Evolutionary conservation across 78 protist species (phyloP).

Genomic region (Chrysochromulina parva): DNA sequence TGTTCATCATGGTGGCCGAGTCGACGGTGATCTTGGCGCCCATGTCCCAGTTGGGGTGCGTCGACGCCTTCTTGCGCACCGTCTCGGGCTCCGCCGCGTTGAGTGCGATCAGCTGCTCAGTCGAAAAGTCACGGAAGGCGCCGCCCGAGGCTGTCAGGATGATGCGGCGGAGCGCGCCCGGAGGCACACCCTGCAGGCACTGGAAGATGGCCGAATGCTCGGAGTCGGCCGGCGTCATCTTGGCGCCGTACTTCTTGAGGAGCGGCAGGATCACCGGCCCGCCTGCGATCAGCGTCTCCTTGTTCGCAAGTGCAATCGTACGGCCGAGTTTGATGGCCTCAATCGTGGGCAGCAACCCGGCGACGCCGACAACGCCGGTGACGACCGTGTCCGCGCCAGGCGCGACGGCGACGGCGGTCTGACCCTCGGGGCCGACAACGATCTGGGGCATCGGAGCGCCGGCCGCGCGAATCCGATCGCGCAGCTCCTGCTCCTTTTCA

Average conservation of each 20-base stretch:
- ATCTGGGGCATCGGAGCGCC: conserved; percentile 19
- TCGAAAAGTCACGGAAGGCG: conserved; percentile 32
- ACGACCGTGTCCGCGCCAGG: conserved; percentile 51
- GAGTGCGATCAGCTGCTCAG: background rate
- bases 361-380: conserved; percentile 58
- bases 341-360: conserved; percentile 53
- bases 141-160: conserved; percentile 60
- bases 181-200: conserved; percentile 28
- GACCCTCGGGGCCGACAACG: conserved; percentile 33
- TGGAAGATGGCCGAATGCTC: conserved; percentile 62
- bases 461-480: background rate
- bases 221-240: conserved; percentile 51
- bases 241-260: conserved; percentile 35
- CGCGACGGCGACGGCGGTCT: conserved; percentile 17
- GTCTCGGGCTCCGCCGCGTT: conserved; percentile 31
- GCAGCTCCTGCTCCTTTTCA: conserved; percentile 19
- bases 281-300: conserved; percentile 42
- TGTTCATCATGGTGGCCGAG: conserved; percentile 56
- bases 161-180: conserved; percentile 31
- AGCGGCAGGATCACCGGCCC: conserved; percentile 52
- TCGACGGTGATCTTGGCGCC: conserved; percentile 60
- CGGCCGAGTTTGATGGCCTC: conserved; percentile 45
- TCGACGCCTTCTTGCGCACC: conserved; percentile 8
- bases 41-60: conserved; percentile 57
- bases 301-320: conserved; percentile 52